These are phyloP conservation scores for Penicillium sp. DNA, from an alignment of 2,329 filamentous ascomycete genomes.

Conservation along the genomic window DNA sequence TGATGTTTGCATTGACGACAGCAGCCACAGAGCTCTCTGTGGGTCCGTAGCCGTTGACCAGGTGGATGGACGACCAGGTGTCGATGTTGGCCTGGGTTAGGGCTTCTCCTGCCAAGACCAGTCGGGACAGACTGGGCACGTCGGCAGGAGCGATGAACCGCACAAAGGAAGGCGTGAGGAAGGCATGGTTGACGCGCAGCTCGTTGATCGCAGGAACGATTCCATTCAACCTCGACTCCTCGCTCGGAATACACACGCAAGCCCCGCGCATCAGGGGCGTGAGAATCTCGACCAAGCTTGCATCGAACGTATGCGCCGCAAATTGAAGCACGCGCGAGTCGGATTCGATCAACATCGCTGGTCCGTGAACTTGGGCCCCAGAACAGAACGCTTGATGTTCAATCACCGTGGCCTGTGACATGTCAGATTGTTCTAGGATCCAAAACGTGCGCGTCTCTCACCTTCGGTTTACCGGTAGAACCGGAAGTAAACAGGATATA, in stretches of 20 bases:
- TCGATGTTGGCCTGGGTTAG: slow-evolving; percentile 33
- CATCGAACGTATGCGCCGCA: slow-evolving; percentile 54
- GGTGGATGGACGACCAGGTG: slow-evolving; percentile 10
- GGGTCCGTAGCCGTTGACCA: slow-evolving; percentile 14
- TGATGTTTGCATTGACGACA: slow-evolving; percentile 18
- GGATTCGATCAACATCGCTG: slow-evolving; percentile 46
- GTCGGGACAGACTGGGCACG: slow-evolving; percentile 35
- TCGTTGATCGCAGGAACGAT: slow-evolving; percentile 39
- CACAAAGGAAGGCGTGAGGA: slow-evolving; percentile 60
- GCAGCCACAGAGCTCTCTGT: slow-evolving; percentile 11
- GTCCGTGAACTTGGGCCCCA: slow-evolving; percentile 49
- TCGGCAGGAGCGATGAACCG: slow-evolving; percentile 34
- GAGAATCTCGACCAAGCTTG: slow-evolving; percentile 53
- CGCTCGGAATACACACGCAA: slow-evolving; percentile 56
- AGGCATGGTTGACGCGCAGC: slow-evolving; percentile 52
- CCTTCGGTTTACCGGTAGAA: slow-evolving; percentile 51
- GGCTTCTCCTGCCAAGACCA: slow-evolving; percentile 41
- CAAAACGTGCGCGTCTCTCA: slow-evolving; percentile 68
- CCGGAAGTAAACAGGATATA: slow-evolving; percentile 61
- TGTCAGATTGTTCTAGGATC: slow-evolving; percentile 48
- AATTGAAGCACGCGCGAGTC: slow-evolving; percentile 59
- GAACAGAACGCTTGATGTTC: slow-evolving; percentile 59
- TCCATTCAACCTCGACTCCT: slow-evolving; percentile 36
- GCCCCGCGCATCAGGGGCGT: slow-evolving; percentile 54
- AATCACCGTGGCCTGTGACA: slow-evolving; percentile 54